phyloP scores from a whole-genome alignment of 2,329 filamentous ascomycete genomes.

The Macrophomina tecta region DNA sequence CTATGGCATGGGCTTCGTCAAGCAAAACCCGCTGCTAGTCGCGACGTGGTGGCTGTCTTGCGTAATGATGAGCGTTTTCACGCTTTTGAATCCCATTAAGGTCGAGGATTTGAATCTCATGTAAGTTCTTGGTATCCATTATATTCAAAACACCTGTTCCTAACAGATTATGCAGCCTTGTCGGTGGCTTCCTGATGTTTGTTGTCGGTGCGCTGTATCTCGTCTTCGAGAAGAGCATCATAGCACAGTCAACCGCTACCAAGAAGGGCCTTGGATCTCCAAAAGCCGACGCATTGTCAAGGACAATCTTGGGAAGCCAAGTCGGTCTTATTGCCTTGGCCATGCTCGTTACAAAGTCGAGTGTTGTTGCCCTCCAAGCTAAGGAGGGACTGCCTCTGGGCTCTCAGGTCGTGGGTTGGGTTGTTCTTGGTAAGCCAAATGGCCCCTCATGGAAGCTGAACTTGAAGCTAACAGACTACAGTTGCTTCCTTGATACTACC shows the following conservation, averaged over 20 bases:
- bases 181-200: slow-evolving; percentile 81
- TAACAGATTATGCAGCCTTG: slow-evolving; percentile 44
- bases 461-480: slow-evolving; percentile 42
- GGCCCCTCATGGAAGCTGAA: background rate
- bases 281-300: slow-evolving; percentile 56
- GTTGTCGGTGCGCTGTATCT: slow-evolving; percentile 78
- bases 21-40: slow-evolving; percentile 67
- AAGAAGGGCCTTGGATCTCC: slow-evolving; percentile 38
- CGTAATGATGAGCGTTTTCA: slow-evolving; percentile 86
- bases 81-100: slow-evolving; percentile 85
- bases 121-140: slow-evolving; percentile 48
- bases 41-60: slow-evolving; percentile 79
- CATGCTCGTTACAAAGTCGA: slow-evolving; percentile 86
- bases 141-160: no score
- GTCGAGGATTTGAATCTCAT: slow-evolving; percentile 76
- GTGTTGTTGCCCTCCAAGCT: slow-evolving; percentile 81
- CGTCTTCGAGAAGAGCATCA: slow-evolving; percentile 72
- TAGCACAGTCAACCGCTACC: slow-evolving; percentile 49
- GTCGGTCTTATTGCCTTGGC: slow-evolving; percentile 80
- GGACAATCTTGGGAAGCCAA: slow-evolving; percentile 68
- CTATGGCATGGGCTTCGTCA: slow-evolving; percentile 76
- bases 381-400: slow-evolving; percentile 84
- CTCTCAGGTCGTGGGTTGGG: slow-evolving; percentile 86
- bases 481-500: slow-evolving; percentile 79
- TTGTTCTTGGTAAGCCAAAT: slow-evolving; percentile 67